Evolutionary conservation across 495 filamentous ascomycete species (phyloP), one percentile per base, ranked within the genome.

Genomic region (Neurospora sp.): DNA sequence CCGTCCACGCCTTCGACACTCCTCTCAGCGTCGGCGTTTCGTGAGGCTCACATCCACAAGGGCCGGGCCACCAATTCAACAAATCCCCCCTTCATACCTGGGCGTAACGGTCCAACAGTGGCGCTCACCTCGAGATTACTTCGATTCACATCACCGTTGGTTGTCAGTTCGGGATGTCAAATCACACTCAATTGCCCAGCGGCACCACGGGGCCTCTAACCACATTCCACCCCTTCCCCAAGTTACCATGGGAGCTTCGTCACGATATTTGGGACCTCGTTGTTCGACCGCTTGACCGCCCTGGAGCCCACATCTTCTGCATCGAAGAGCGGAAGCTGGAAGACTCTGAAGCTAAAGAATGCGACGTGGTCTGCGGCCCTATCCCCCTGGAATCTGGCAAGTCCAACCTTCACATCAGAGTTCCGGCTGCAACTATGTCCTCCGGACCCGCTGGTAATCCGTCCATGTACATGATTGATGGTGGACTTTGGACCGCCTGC

Each of bases 401-500:
- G 6, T 61, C 22, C 5, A 61, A 31, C 22, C 53, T 61, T 35
- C 53, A 61, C 53, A 31, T 61, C 1, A 4, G 1, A 18, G 27
- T 61, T 61, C 22, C 53, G 12, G 27, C 53, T 31, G 9, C 22
- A 31, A 16, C 53, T 16, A 16, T 27, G 3, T 61, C 27, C 0
- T 8, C 27, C 14, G 53, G 14, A 16, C 12, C 53, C 10, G 5
- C 5, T 1, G 22, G 53, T 18, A 71, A 71, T 44, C 35, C 44
- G 3, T 71, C 70, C 10, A 47, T 9, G 1, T 71, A 71, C 3
- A 45, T 61, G 20, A 61, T 71, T 0, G 70, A 71, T n/a, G 18
- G 42, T 65, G 44, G 70, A 8, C 70, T 71, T 37, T 71, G 70
- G 44, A 65, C 70, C 1, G 70, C 70, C 0, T 71, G 70, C 31